Percentiles rank a stretch among this genome's conserved stretches.
Conservation (phyloP, 202 grass and related monocot genomes). For the Elaeis oleifera region DNA sequence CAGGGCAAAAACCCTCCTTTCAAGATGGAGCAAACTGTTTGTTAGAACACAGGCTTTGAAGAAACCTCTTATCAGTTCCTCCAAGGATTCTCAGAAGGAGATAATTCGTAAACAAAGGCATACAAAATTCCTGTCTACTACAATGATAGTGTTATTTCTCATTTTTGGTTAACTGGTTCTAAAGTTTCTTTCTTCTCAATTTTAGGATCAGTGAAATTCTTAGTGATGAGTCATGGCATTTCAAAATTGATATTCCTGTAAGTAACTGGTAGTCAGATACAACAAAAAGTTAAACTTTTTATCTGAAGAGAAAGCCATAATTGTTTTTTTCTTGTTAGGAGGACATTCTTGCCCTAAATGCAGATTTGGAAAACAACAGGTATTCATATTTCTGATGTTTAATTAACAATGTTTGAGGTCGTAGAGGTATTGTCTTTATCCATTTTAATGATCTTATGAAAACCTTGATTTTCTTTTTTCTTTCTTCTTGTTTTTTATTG, state of each 20-base stretch:
- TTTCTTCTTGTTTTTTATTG: slow-evolving; percentile 2
- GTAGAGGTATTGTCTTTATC: slow-evolving; percentile 7
- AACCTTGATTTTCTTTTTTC: slow-evolving; percentile 15
- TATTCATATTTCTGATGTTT: slow-evolving; percentile 8
- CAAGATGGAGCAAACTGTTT: slow-evolving; percentile 87
- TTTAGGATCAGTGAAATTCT: slow-evolving; percentile 80
- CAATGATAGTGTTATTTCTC: slow-evolving; percentile 11
- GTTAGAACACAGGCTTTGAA: slow-evolving; percentile 59
- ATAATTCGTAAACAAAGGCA: slow-evolving; percentile 67
- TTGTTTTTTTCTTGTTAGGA: slow-evolving; percentile 46
- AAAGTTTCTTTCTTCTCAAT: slow-evolving; percentile 27
- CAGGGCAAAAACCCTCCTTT: slow-evolving; percentile 69
- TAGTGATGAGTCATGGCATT: slow-evolving; percentile 48
- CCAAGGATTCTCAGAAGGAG: slow-evolving; percentile 40
- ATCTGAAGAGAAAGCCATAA: slow-evolving; percentile 17
- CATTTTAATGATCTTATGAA: slow-evolving; percentile 7
- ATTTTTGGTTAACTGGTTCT: slow-evolving; percentile 15
- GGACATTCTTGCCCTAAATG: slow-evolving; percentile 63
- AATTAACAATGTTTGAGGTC: not conserved
- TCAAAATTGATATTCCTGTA: slow-evolving; percentile 62
- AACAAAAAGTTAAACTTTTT: slow-evolving; percentile 8
- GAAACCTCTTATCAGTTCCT: slow-evolving; percentile 34
- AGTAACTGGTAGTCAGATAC: slow-evolving; percentile 26
- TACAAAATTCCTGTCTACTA: slow-evolving; percentile 13
- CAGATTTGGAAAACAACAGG: slow-evolving; percentile 50